Evolutionary conservation across 345 rosid genomes (phyloP).

Genomic region (Draba incana): DNA sequence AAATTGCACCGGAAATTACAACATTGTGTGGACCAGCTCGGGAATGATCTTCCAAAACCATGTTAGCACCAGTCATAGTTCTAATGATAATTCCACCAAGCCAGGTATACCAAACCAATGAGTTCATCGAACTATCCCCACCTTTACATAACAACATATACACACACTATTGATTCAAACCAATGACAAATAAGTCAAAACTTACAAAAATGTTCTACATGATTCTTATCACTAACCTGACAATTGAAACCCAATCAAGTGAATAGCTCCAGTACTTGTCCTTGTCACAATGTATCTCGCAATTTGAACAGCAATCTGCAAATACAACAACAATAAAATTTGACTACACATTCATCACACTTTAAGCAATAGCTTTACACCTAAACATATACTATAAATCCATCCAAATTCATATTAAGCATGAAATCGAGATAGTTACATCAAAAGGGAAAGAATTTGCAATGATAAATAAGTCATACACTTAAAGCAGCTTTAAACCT

Average conservation of each 20-base stretch:
- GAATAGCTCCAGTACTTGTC: conserved; percentile 92
- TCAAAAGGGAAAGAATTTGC: background rate
- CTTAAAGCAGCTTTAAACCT: too few relatives aligned
- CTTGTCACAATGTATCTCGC: conserved; percentile 93
- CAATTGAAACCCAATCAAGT: conserved; percentile 76
- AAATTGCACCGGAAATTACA: conserved; percentile 67
- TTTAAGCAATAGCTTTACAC: too few relatives aligned
- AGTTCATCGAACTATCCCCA: conserved; percentile 83
- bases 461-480: too few relatives aligned
- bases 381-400: too few relatives aligned
- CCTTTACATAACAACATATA: conserved; percentile 50
- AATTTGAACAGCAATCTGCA: conserved; percentile 76
- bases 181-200: too few relatives aligned
- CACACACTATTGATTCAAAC: conserved; percentile 11
- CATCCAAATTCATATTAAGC: background rate
- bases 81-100: conserved; percentile 93
- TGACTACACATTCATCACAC: background rate
- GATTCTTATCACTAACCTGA: conserved; percentile 58
- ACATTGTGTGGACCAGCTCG: conserved; percentile 94
- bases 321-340: background rate
- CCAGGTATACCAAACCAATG: conserved; percentile 95
- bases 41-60: conserved; percentile 91
- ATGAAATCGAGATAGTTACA: background rate
- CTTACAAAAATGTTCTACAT: background rate
- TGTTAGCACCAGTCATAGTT: conserved; percentile 90